phyloP scores from a whole-genome alignment of 768 basidiomycete genomes.

The Chalciporus sphaerocephalus region DNA sequence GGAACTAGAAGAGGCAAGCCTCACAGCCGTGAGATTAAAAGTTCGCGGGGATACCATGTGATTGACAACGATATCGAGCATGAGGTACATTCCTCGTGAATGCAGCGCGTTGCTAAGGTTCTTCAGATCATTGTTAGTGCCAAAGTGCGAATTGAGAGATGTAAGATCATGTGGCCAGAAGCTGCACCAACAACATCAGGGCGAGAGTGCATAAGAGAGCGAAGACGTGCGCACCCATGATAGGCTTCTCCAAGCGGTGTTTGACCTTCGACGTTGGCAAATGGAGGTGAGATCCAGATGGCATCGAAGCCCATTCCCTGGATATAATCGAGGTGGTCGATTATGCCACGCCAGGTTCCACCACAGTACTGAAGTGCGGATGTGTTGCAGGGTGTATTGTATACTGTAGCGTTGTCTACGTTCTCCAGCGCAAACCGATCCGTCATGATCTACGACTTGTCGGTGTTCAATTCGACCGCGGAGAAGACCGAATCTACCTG shows the following conservation, averaged over 20 bases:
- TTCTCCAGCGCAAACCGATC: slow-evolving; percentile 57
- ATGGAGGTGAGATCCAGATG: slow-evolving; percentile 55
- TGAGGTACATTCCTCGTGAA: slow-evolving; percentile 51
- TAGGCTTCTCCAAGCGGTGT: slow-evolving; percentile 53
- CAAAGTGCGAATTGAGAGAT: slow-evolving; percentile 50
- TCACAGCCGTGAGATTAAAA: slow-evolving; percentile 22
- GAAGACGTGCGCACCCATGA: slow-evolving; percentile 39
- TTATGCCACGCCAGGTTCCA: slow-evolving; percentile 52
- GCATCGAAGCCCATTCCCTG: slow-evolving; percentile 60
- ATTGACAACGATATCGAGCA: slow-evolving; percentile 62
- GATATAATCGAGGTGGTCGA: slow-evolving; percentile 57
- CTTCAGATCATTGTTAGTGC: slow-evolving; percentile 47
- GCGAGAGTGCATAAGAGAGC: neutral
- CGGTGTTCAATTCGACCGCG: neutral
- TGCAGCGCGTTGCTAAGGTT: slow-evolving; percentile 46
- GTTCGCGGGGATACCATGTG: slow-evolving; percentile 45
- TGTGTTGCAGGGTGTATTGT: slow-evolving; percentile 42
- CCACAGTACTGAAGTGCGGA: slow-evolving; percentile 50
- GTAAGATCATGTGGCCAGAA: slow-evolving; percentile 52
- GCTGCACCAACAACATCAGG: slow-evolving; percentile 12
- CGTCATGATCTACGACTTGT: slow-evolving; percentile 40
- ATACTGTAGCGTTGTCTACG: slow-evolving; percentile 23
- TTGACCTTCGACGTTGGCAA: slow-evolving; percentile 44
- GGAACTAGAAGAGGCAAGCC: slow-evolving; percentile 14
- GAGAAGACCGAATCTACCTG: slow-evolving; percentile 33